These are phyloP conservation scores for Kluyveromyces aestuarii DNA, from an alignment of 805 yeast species.

Conservation along the genomic window DNA sequence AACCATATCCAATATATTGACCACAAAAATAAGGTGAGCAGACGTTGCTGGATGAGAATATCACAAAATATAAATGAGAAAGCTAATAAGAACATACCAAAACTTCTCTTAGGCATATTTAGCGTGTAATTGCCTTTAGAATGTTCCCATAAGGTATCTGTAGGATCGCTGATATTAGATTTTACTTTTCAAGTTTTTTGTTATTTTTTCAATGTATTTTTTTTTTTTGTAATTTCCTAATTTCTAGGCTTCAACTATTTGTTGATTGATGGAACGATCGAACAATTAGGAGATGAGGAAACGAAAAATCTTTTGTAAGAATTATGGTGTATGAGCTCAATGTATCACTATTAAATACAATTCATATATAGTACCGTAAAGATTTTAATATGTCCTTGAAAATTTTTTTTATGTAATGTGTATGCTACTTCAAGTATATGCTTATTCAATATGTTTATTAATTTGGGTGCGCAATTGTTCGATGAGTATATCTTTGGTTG, in stretches of 20 bases:
- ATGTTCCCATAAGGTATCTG: not conserved
- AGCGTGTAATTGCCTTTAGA: constrained; percentile 18
- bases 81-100: not conserved
- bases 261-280: no score
- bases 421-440: not conserved
- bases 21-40: not conserved
- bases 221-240: not conserved
- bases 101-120: constrained; percentile 21
- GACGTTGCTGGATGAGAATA: not conserved
- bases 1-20: not conserved
- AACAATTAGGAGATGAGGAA: no score
- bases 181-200: constrained; percentile 32
- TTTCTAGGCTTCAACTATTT: no score
- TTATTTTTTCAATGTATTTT: not conserved
- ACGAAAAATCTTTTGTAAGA: no score
- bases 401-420: not conserved
- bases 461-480: constrained; percentile 27
- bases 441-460: not conserved
- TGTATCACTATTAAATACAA: no score
- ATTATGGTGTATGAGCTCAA: no score
- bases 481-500: constrained; percentile 33
- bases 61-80: not conserved
- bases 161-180: constrained; percentile 29
- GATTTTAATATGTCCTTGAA: no score
- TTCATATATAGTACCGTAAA: no score